These are phyloP conservation scores for Aspergillus funiculosus DNA, from an alignment of 495 filamentous ascomycete genomes.

Conservation along the genomic window DNA sequence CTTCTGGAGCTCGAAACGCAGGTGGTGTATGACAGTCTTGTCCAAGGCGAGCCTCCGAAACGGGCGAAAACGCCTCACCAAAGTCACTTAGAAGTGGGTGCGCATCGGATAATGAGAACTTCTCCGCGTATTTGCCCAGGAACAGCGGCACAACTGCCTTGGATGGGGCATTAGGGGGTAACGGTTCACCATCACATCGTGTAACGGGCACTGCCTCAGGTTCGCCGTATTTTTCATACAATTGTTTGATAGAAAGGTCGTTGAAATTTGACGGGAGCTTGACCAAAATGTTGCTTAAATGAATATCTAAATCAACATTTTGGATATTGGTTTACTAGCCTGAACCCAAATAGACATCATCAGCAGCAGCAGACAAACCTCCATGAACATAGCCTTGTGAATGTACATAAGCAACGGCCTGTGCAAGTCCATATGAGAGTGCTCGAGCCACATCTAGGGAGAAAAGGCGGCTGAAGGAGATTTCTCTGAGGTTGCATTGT, in stretches of 20 bases:
- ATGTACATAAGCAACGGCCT: constrained; percentile 31
- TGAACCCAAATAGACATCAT: no score
- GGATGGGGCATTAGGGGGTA: not conserved
- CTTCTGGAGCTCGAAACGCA: constrained; percentile 29
- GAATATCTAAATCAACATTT: no score
- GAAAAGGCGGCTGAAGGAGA: constrained; percentile 25
- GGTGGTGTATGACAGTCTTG: constrained; percentile 30
- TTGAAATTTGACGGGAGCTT: constrained; percentile 30
- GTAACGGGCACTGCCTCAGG: constrained; percentile 15
- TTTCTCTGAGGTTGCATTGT: constrained; percentile 26
- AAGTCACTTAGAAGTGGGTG: constrained; percentile 29
- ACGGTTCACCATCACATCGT: constrained; percentile 14
- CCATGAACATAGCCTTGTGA: constrained; percentile 33
- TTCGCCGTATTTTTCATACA: constrained; percentile 29
- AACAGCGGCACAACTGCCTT: not conserved
- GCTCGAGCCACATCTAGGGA: constrained; percentile 29
- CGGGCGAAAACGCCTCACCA: constrained; percentile 29
- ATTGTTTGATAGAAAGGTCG: constrained; percentile 24
- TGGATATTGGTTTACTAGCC: no score
- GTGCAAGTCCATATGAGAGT: constrained; percentile 20
- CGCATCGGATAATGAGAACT: constrained; percentile 25
- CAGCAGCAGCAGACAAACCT: no score
- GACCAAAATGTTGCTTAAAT: constrained; percentile 33
- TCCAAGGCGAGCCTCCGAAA: constrained; percentile 19
- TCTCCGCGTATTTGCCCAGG: constrained; percentile 28